Percentiles rank a stretch among this genome's conserved stretches.
Conservation (phyloP, 495 filamentous ascomycete genomes). For the Annulohypoxylon stygium region DNA sequence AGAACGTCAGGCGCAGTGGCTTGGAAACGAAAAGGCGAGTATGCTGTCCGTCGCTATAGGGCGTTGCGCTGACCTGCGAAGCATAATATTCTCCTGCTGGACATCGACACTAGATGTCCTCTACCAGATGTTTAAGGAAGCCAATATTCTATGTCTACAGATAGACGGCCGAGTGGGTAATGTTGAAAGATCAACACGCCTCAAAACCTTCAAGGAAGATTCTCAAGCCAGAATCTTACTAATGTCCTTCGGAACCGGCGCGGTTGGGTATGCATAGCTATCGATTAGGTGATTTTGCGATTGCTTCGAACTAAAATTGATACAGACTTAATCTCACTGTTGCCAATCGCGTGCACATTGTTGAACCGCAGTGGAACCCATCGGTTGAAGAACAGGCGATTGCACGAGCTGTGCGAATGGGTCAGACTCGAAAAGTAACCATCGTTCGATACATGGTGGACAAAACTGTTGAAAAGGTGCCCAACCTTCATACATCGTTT, state of each 20-base stretch:
- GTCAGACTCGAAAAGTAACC: constrained; percentile 59
- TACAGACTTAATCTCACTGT: constrained; percentile 62
- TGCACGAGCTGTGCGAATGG: constrained; percentile 60
- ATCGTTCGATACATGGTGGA: constrained; percentile 59
- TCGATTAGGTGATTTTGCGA: not conserved
- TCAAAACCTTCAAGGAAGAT: constrained; percentile 53
- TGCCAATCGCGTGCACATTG: constrained; percentile 61
- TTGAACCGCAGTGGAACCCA: constrained; percentile 71
- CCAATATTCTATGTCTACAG: constrained; percentile 45
- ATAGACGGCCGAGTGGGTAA: constrained; percentile 17
- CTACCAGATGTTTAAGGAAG: constrained; percentile 27
- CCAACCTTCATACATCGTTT: not conserved
- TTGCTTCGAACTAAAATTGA: no score
- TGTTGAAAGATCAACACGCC: constrained; percentile 46
- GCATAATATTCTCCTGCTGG: constrained; percentile 69
- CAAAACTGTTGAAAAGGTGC: constrained; percentile 64
- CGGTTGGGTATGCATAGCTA: constrained; percentile 57
- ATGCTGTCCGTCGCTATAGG: not conserved
- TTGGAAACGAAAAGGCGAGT: not conserved
- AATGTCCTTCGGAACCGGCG: constrained; percentile 68
- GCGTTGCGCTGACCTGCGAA: constrained; percentile 32
- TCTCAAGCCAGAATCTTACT: constrained; percentile 54
- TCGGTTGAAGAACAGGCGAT: constrained; percentile 67
- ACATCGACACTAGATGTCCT: constrained; percentile 60
- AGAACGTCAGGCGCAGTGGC: not conserved